These are phyloP conservation scores for Magnaporthiopsis rhizophila DNA, from an alignment of 2,329 filamentous ascomycete genomes.

Conservation along the genomic window DNA sequence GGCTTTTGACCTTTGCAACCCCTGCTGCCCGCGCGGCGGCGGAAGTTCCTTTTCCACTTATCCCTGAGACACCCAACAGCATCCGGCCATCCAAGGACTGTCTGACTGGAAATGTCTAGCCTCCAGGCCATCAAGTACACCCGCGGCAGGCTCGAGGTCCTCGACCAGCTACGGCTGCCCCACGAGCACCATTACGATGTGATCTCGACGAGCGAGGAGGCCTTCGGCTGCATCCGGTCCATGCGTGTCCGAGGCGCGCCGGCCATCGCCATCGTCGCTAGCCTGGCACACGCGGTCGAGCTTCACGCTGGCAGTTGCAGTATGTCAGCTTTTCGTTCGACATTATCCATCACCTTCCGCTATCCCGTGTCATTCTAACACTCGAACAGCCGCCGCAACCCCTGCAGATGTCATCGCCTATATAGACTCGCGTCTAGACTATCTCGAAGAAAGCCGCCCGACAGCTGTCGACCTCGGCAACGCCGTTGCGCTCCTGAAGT, in stretches of 20 bases:
- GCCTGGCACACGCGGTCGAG: conserved; percentile 80
- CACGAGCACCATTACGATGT: conserved; percentile 73
- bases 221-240: conserved; percentile 73
- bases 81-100: not conserved
- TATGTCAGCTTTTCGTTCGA: conserved; percentile 17
- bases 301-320: conserved; percentile 49
- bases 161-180: conserved; percentile 76
- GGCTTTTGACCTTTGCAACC: not conserved
- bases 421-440: conserved; percentile 71
- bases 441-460: conserved; percentile 79
- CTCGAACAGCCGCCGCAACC: conserved; percentile 27
- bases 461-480: conserved; percentile 94
- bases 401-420: conserved; percentile 56
- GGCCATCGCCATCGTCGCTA: conserved; percentile 96
- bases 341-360: conserved; percentile 11
- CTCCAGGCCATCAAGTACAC: conserved; percentile 74
- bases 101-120: conserved; percentile 35
- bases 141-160: conserved; percentile 63
- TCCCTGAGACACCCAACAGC: not conserved
- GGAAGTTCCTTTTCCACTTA: not conserved
- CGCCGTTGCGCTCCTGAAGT: conserved; percentile 73
- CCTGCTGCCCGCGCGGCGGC: not conserved
- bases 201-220: conserved; percentile 62
- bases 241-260: conserved; percentile 81
- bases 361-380: not conserved